These are phyloP conservation scores for Epichloe scottii DNA, from an alignment of 2,329 filamentous ascomycete species.

Conservation along the genomic window DNA sequence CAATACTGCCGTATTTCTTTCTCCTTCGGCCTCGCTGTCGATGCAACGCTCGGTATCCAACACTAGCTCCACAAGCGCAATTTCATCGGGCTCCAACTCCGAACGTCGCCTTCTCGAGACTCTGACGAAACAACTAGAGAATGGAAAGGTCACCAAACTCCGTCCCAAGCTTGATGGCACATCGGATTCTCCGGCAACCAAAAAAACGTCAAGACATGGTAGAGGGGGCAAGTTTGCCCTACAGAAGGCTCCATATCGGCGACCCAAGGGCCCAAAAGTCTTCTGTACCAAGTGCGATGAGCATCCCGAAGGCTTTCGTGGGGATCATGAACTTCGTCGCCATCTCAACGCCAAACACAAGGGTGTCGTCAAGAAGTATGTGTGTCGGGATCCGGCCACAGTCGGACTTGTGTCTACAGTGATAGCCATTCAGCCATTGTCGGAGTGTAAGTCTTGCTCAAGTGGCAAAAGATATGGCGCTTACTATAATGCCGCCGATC, in stretches of 20 bases:
- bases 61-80: constrained; percentile 27
- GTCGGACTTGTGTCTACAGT: constrained; percentile 28
- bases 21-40: constrained; percentile 5
- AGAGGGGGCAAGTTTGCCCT: constrained; percentile 32
- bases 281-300: constrained; percentile 59
- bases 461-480: constrained; percentile 70
- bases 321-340: constrained; percentile 68
- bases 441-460: constrained; percentile 73
- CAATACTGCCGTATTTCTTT: not conserved
- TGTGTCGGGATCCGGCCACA: constrained; percentile 41
- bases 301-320: constrained; percentile 67
- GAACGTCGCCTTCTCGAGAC: constrained; percentile 36
- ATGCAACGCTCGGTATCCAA: constrained; percentile 40
- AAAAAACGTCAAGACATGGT: constrained; percentile 13
- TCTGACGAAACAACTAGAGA: constrained; percentile 31
- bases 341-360: constrained; percentile 57
- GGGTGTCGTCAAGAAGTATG: constrained; percentile 38
- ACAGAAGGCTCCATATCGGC: constrained; percentile 34
- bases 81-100: constrained; percentile 31
- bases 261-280: constrained; percentile 59
- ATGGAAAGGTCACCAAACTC: constrained; percentile 25
- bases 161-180: constrained; percentile 30
- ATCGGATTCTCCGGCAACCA: constrained; percentile 4
- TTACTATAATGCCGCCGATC: constrained; percentile 91
- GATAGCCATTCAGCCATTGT: constrained; percentile 50